Base-by-base conservation (phyloP, 306 rosid genomes). In the Vigna hirtella region DNA sequence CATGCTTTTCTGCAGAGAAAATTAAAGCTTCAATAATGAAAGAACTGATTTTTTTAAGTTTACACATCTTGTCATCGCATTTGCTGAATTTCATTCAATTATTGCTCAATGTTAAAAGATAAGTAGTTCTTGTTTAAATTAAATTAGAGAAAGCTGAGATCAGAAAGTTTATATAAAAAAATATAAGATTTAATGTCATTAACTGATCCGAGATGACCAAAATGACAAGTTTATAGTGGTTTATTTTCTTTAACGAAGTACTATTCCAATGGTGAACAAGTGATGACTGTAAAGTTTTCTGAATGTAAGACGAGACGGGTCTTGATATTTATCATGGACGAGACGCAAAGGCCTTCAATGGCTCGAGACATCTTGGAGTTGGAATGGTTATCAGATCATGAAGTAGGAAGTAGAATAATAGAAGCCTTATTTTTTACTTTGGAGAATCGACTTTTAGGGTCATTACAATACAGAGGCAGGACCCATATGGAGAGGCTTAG, bases 1-100 rank as follows among this genome's bases (percentile, higher is more conserved):
- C 24, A 76, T 57, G 62, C 76, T 70, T 80, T 52, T 74, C 56
- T 26, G 53, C n/a, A 26, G 66, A 42, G 43, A 62, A 67, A 74
- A 34, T 30, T 34, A 48, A 38, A 36, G 58, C 2, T 61, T 52
- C 17, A 12, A 49, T n/a, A 38, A 40, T n/a, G 57, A 38, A 57
- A 28, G 47, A 76, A 4, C 20, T 17, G 15, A 1, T 43, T 56
- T 0, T 7, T 72, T 65, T n/a, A 34, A 63, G 48, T 49, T 40
- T 53, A 24, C 17, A 50, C 3, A 42, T 70, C 13, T 64, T 64
- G 30, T 16, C 45, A 51, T 36, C 36, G n/a, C 43, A 38, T 34
- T 38, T 26, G 49, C 53, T 73, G 49, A 43, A 55, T 55, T 78
- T 56, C 62, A 57, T 47, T 47, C 71, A 18, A 58, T 45, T 47